Conservation (phyloP, 1,139 yeast species). For the Geotrichum bryndzae region DNA sequence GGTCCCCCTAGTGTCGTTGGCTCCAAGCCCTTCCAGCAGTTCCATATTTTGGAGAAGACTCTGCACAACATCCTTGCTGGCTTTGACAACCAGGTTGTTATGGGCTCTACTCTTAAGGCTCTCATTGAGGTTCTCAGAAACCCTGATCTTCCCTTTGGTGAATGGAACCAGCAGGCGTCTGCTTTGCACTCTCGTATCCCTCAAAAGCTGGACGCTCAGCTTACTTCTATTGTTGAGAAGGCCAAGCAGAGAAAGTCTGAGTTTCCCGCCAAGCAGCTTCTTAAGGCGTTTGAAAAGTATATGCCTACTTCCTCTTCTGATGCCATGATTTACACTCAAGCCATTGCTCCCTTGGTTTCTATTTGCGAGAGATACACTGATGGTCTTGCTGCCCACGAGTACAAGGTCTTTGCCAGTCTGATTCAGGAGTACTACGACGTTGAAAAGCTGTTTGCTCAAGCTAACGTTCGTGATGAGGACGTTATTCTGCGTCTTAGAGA, state of each 20-base stretch:
- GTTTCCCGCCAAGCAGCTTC: conserved; percentile 85
- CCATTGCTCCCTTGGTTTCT: conserved; percentile 65
- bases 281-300: conserved; percentile 55
- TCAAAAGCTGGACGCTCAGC: conserved; percentile 59
- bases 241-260: conserved; percentile 62
- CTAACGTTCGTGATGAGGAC: conserved; percentile 66
- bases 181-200: conserved; percentile 92
- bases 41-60: conserved; percentile 51
- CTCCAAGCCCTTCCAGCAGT: conserved; percentile 74
- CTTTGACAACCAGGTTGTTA: conserved; percentile 89
- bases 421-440: conserved; percentile 67
- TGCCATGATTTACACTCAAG: conserved; percentile 43
- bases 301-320: conserved; percentile 45
- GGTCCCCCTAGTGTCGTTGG: conserved; percentile 83
- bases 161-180: conserved; percentile 80
- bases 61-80: conserved; percentile 79
- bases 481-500: conserved; percentile 82
- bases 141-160: conserved; percentile 82
- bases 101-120: conserved; percentile 73
- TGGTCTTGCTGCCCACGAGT: conserved; percentile 83
- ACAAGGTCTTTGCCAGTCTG: conserved; percentile 60
- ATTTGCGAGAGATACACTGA: conserved; percentile 65
- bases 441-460: conserved; percentile 72
- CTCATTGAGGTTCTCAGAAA: conserved; percentile 68
- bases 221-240: conserved; percentile 55